These are phyloP conservation scores for Cladophialophora exuberans DNA, from an alignment of 2,329 filamentous ascomycete species.

Conservation along the genomic window DNA sequence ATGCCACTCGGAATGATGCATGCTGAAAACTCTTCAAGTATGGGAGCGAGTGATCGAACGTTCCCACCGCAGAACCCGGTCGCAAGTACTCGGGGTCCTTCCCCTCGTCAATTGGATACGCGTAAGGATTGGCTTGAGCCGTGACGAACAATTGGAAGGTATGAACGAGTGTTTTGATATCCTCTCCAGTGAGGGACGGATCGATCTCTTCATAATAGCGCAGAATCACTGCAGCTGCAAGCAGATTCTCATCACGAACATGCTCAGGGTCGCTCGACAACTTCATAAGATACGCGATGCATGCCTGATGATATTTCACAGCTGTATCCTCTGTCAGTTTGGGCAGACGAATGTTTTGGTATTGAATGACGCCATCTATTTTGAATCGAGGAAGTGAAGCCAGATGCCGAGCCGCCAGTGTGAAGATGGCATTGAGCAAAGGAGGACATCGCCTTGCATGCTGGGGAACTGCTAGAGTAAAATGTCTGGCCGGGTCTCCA, in stretches of 20 bases:
- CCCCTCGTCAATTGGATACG: slow-evolving; percentile 17
- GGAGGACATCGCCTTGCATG: slow-evolving; percentile 31
- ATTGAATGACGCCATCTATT: slow-evolving; percentile 25
- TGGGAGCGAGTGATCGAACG: slow-evolving; percentile 19
- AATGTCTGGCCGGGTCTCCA: slow-evolving; percentile 31
- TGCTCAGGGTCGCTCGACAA: slow-evolving; percentile 41
- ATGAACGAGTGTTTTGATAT: slow-evolving; percentile 25
- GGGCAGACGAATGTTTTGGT: slow-evolving; percentile 27
- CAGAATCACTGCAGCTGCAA: slow-evolving; percentile 61
- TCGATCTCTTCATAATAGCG: slow-evolving; percentile 63
- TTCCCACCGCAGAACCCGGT: slow-evolving; percentile 16
- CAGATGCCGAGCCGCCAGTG: slow-evolving; percentile 31
- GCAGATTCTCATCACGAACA: slow-evolving; percentile 54
- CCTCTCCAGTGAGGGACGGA: slow-evolving; percentile 47
- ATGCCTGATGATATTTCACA: slow-evolving; percentile 36
- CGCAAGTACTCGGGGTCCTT: slow-evolving; percentile 20
- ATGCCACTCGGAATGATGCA: slow-evolving; percentile 30
- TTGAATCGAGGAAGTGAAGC: slow-evolving; percentile 22
- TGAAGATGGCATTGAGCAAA: slow-evolving; percentile 34
- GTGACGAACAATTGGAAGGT: slow-evolving; percentile 32
- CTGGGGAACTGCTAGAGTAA: slow-evolving; percentile 32
- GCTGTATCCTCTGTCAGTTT: slow-evolving; percentile 33
- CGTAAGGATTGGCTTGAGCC: slow-evolving; percentile 30
- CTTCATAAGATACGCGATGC: slow-evolving; percentile 36
- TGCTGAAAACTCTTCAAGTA: slow-evolving; percentile 33